A percentile compares a stretch with the other conserved stretches of the same genome.
Evolutionary conservation across 2,329 filamentous ascomycete species (phyloP).

Genomic region (Cladosporium austrohemisphaericum): DNA sequence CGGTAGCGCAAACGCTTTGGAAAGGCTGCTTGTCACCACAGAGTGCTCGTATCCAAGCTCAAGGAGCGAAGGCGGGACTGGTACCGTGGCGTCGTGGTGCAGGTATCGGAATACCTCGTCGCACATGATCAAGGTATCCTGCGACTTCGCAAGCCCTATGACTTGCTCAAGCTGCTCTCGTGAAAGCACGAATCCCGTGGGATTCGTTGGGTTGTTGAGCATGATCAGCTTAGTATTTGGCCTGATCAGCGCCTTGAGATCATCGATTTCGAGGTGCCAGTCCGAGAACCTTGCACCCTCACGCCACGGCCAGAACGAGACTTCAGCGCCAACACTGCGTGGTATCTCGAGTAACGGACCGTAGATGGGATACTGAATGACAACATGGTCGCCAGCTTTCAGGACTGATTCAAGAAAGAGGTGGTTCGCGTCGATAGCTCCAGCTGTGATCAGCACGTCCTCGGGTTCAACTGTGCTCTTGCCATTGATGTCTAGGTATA

Average conservation of each 20-base stretch:
- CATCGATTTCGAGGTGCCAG: conserved; percentile 64
- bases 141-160: conserved; percentile 59
- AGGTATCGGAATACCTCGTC: conserved; percentile 84
- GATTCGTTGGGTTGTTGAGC: conserved; percentile 73
- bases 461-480: conserved; percentile 34
- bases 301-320: conserved; percentile 64
- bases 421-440: conserved; percentile 82
- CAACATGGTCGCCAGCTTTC: conserved; percentile 71
- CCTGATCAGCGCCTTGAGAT: conserved; percentile 62
- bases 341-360: conserved; percentile 79
- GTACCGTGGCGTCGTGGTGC: conserved; percentile 56
- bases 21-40: conserved; percentile 75
- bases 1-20: conserved; percentile 78
- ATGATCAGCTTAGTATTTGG: conserved; percentile 69
- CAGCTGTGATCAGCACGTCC: conserved; percentile 72
- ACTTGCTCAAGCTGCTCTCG: conserved; percentile 58
- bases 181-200: conserved; percentile 68
- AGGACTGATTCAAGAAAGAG: conserved; percentile 69
- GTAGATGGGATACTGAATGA: conserved; percentile 84
- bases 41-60: conserved; percentile 67
- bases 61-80: conserved; percentile 63
- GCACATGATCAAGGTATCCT: conserved; percentile 63
- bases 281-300: conserved; percentile 49
- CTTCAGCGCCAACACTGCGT: conserved; percentile 68
- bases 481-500: neutral